Conservation (phyloP, 2,329 filamentous ascomycete genomes). For the Exophiala xenobiotica region DNA sequence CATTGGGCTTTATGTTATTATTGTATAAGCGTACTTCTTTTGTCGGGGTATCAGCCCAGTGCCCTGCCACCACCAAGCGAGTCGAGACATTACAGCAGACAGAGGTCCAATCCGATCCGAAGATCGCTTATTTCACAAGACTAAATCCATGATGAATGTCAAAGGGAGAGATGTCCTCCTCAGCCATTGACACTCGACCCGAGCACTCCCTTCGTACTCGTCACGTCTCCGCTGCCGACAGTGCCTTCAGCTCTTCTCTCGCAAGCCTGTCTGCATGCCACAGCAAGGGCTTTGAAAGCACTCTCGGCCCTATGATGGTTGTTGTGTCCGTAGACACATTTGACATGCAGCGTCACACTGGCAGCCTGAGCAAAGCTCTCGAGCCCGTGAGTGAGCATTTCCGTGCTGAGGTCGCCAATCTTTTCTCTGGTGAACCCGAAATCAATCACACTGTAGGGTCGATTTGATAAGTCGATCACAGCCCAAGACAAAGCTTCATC, state of each 20-base stretch:
- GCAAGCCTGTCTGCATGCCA: constrained; percentile 78
- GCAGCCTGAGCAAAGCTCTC: constrained; percentile 91
- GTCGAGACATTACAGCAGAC: too few relatives aligned
- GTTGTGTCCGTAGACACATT: constrained; percentile 85
- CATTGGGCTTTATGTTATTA: background rate
- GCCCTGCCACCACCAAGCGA: too few relatives aligned
- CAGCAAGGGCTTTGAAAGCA: constrained; percentile 92
- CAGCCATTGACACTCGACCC: constrained; percentile 30
- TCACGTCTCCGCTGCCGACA: constrained; percentile 80
- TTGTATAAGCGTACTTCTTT: background rate
- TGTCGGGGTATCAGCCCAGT: too few relatives aligned
- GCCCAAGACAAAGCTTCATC: constrained; percentile 93
- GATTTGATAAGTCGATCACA: constrained; percentile 91
- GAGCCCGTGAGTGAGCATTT: constrained; percentile 97
- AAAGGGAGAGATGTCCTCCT: background rate
- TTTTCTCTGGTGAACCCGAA: constrained; percentile 85
- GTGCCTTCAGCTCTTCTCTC: constrained; percentile 71
- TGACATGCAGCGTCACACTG: constrained; percentile 90
- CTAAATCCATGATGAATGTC: too few relatives aligned
- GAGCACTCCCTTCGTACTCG: constrained; percentile 93
- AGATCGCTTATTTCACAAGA: too few relatives aligned
- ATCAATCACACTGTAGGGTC: constrained; percentile 80
- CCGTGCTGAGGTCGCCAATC: constrained; percentile 86
- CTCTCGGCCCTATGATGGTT: constrained; percentile 96
- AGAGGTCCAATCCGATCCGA: too few relatives aligned